Conservation (phyloP, 371 early-diverging fungal species). For the Apophysomyces variabilis region DNA sequence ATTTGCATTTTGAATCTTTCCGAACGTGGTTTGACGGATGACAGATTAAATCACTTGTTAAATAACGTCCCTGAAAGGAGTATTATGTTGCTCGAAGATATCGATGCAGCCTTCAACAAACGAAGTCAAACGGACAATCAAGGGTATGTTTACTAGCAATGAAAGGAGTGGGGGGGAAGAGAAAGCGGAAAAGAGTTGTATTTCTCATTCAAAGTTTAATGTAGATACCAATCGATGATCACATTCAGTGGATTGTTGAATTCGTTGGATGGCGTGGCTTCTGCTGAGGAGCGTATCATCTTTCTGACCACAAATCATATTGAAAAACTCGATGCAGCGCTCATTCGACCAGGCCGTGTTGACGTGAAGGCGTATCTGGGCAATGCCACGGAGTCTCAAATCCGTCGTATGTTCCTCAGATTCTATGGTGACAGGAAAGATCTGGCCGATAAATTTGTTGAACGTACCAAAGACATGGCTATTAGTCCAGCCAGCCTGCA, state of each 20-base stretch:
- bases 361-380: slow-evolving; percentile 94
- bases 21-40: slow-evolving; percentile 95
- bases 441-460: slow-evolving; percentile 77
- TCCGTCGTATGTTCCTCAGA: slow-evolving; percentile 82
- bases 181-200: neutral
- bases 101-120: slow-evolving; percentile 97
- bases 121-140: slow-evolving; percentile 63
- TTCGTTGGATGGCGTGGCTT: slow-evolving; percentile 99
- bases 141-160: slow-evolving; percentile 41
- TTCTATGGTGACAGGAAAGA: slow-evolving; percentile 76
- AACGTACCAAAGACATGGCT: slow-evolving; percentile 48
- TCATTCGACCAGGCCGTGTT: slow-evolving; percentile 98
- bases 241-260: slow-evolving; percentile 99
- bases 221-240: slow-evolving; percentile 86
- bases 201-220: neutral
- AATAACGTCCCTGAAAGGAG: slow-evolving; percentile 95
- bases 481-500: slow-evolving; percentile 90
- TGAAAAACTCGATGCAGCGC: slow-evolving; percentile 95
- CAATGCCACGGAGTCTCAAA: slow-evolving; percentile 80
- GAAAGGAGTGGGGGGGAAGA: neutral
- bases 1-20: slow-evolving; percentile 95
- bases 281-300: slow-evolving; percentile 96
- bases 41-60: slow-evolving; percentile 92
- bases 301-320: slow-evolving; percentile 99
- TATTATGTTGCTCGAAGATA: slow-evolving; percentile 97